phyloP scores from a whole-genome alignment of 2,329 filamentous ascomycete genomes.

The Triangularia setosa region DNA sequence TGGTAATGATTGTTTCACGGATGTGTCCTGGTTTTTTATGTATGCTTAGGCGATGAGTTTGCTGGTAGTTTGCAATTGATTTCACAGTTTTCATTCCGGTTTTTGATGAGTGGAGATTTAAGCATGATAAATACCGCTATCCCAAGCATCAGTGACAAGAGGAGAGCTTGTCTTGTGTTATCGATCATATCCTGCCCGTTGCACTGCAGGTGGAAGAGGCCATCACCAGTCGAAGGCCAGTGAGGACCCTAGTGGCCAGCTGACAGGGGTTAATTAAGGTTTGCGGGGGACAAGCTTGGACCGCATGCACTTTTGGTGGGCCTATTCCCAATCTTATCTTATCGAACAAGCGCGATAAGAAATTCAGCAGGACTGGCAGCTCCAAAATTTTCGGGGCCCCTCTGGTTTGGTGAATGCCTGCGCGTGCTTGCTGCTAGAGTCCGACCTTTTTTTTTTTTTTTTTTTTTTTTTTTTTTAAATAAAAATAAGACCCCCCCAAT shows the following conservation, averaged over 20 bases:
- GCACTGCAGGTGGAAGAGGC: no score
- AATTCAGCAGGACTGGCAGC: slow-evolving; percentile 4
- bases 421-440: background rate
- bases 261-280: slow-evolving; percentile 7
- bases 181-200: no score
- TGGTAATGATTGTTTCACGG: background rate
- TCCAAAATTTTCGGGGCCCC: slow-evolving; percentile 6
- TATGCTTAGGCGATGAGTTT: background rate
- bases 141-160: no score
- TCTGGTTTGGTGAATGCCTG: background rate
- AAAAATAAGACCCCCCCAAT: background rate
- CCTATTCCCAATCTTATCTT: background rate
- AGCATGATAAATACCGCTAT: no score
- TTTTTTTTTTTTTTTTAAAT: no score
- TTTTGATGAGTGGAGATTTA: no score
- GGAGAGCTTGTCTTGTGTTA: no score
- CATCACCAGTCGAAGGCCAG: background rate
- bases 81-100: background rate
- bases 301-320: background rate
- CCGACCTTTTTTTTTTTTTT: no score
- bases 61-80: background rate
- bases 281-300: slow-evolving; percentile 7
- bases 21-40: background rate
- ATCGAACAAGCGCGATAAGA: slow-evolving; percentile 1
- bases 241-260: background rate